phyloP scores from a whole-genome alignment of 2,329 filamentous ascomycete species.

The Aspergillus intermedius region DNA sequence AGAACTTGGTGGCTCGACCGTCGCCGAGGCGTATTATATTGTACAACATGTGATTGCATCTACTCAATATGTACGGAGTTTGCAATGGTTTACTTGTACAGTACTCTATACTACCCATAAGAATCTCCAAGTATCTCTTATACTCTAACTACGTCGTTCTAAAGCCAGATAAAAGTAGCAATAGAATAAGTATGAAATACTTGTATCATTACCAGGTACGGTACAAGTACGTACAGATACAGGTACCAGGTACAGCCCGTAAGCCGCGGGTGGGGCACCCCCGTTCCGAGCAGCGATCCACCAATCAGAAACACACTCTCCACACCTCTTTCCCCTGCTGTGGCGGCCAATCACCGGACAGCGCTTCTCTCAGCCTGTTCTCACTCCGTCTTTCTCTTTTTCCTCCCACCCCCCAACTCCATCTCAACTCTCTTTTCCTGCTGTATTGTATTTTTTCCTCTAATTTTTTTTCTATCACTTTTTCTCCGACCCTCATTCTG shows the following conservation, averaged over 20 bases:
- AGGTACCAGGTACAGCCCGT: background rate
- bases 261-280: constrained; percentile 4
- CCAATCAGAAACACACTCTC: constrained; percentile 13
- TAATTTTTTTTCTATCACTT: constrained; percentile 12
- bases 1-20: constrained; percentile 5
- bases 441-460: constrained; percentile 16
- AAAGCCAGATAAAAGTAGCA: too few species aligned
- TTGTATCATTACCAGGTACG: background rate
- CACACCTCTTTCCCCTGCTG: constrained; percentile 11
- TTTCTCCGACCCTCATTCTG: constrained; percentile 11
- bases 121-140: too few species aligned
- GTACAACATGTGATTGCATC: background rate
- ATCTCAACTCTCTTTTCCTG: constrained; percentile 14
- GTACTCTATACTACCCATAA: too few species aligned
- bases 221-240: background rate
- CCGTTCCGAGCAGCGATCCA: constrained; percentile 16
- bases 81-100: too few species aligned
- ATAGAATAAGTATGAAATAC: background rate
- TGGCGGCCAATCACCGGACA: constrained; percentile 7
- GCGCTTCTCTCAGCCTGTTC: constrained; percentile 12
- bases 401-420: constrained; percentile 10
- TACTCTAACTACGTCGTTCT: too few species aligned
- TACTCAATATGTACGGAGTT: too few species aligned
- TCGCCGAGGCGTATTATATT: background rate
- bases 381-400: constrained; percentile 11